A percentile compares a stretch with the other conserved stretches of the same genome.
Conservation (phyloP, 2,329 filamentous ascomycete genomes). For the Xylariales sp. region DNA sequence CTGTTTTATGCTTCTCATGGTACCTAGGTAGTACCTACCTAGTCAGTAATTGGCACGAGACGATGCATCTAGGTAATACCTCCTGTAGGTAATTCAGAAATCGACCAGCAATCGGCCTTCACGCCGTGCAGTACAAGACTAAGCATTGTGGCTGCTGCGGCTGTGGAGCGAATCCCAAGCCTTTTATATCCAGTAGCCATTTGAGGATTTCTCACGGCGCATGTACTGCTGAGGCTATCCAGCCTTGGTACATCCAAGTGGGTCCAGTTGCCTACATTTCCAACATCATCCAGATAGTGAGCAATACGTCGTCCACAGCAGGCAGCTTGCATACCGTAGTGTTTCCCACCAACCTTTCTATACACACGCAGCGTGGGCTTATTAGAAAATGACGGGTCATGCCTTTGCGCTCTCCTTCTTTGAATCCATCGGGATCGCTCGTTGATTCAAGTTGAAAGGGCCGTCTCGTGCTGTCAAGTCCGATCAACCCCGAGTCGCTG, state of each 20-base stretch:
- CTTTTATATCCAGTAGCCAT: constrained; percentile 22
- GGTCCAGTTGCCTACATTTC: constrained; percentile 25
- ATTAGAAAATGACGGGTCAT: neutral
- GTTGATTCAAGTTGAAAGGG: neutral
- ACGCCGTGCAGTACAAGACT: constrained; percentile 11
- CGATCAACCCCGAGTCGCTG: neutral
- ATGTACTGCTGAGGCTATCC: constrained; percentile 34
- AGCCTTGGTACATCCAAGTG: constrained; percentile 28
- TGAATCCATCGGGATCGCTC: neutral
- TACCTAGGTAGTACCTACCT: neutral
- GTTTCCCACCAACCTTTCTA: constrained; percentile 4
- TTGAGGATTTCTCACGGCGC: neutral
- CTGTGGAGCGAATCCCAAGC: constrained; percentile 25
- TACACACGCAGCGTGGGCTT: neutral
- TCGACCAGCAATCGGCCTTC: constrained; percentile 1
- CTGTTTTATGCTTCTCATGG: constrained; percentile 5
- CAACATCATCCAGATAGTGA: constrained; percentile 29
- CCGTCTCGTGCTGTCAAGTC: neutral
- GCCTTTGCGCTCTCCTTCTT: neutral
- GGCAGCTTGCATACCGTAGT: constrained; percentile 1
- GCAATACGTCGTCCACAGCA: neutral
- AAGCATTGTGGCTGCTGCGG: constrained; percentile 31
- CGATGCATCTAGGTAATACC: neutral
- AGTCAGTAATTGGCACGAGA: neutral
- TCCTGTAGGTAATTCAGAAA: neutral